Percentiles rank a stretch among this genome's conserved stretches.
Conservation (phyloP, 108 stramenopile species). For the Skeletonema tropicum region DNA sequence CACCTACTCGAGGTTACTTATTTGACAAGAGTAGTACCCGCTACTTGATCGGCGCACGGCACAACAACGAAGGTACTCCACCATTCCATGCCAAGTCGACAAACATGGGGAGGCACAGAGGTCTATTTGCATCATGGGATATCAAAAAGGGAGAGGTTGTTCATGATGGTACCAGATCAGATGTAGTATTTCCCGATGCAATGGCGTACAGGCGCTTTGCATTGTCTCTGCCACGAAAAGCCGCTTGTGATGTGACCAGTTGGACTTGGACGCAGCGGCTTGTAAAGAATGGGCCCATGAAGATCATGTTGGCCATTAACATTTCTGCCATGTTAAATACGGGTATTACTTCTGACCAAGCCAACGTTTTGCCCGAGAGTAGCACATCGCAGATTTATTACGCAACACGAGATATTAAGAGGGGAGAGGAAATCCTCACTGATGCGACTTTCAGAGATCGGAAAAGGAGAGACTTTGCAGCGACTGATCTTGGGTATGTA, state of each 20-base stretch:
- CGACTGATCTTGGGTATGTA: too few species aligned
- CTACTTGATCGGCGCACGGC: too few species aligned
- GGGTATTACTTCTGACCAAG: neutral
- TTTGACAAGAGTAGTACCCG: neutral
- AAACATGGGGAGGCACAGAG: conserved; percentile 16
- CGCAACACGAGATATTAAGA: conserved; percentile 55
- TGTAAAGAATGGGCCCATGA: neutral
- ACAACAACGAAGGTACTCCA: neutral
- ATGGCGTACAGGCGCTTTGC: neutral
- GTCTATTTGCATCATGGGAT: conserved; percentile 25
- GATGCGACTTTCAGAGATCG: conserved; percentile 18
- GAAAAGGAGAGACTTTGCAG: too few species aligned
- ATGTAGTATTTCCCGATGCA: conserved; percentile 23
- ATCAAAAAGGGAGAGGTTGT: conserved; percentile 33
- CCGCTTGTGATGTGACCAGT: conserved; percentile 25
- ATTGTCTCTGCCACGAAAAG: neutral
- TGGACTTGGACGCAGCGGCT: conserved; percentile 37
- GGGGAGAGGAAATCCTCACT: conserved; percentile 68
- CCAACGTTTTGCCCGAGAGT: neutral
- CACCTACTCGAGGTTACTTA: conserved; percentile 11
- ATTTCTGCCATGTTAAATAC: neutral
- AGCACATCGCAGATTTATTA: conserved; percentile 36
- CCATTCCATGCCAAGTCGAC: conserved; percentile 19
- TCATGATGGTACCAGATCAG: conserved; percentile 16
- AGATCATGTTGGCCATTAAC: neutral